Percentiles rank a stretch among this genome's conserved stretches.
Evolutionary conservation across 306 rosid species (phyloP).

Genomic region (Dryas alaskensis): DNA sequence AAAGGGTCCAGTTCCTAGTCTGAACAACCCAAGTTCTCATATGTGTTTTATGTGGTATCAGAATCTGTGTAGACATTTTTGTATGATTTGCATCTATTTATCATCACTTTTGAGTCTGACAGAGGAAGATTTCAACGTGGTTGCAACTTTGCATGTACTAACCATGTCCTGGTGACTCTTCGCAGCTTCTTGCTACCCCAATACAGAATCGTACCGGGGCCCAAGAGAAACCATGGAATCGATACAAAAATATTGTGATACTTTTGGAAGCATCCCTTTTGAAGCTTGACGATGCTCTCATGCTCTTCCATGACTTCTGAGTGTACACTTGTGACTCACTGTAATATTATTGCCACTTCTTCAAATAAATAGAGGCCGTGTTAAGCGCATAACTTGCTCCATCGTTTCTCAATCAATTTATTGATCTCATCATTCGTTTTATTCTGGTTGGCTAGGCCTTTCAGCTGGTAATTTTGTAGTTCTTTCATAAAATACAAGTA

Average conservation of each 20-base stretch:
- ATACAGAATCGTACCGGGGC: constrained; percentile 38
- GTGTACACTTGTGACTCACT: background rate
- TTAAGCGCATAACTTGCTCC: too few relatives aligned
- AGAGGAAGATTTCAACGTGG: background rate
- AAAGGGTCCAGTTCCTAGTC: background rate
- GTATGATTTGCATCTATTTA: too few relatives aligned
- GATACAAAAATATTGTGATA: constrained; percentile 26
- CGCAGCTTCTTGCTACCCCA: constrained; percentile 53
- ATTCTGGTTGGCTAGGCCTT: too few relatives aligned
- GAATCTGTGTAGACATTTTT: too few relatives aligned
- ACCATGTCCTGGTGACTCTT: constrained; percentile 24
- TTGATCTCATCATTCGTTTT: background rate
- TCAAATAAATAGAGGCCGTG: background rate
- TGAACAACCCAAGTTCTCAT: background rate
- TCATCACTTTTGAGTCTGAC: too few relatives aligned
- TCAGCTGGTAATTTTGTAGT: too few relatives aligned
- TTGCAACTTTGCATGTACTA: background rate
- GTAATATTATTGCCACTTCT: background rate
- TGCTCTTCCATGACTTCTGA: constrained; percentile 94
- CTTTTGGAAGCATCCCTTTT: constrained; percentile 58
- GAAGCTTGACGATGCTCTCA: constrained; percentile 80
- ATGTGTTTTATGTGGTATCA: too few relatives aligned
- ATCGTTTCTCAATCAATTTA: background rate
- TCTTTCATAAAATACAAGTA: too few relatives aligned
- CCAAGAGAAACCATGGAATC: constrained; percentile 35